Evolutionary conservation across 2,329 filamentous ascomycete species (phyloP).

Genomic region (Ophiocordyceps camponoti-rufipedis): DNA sequence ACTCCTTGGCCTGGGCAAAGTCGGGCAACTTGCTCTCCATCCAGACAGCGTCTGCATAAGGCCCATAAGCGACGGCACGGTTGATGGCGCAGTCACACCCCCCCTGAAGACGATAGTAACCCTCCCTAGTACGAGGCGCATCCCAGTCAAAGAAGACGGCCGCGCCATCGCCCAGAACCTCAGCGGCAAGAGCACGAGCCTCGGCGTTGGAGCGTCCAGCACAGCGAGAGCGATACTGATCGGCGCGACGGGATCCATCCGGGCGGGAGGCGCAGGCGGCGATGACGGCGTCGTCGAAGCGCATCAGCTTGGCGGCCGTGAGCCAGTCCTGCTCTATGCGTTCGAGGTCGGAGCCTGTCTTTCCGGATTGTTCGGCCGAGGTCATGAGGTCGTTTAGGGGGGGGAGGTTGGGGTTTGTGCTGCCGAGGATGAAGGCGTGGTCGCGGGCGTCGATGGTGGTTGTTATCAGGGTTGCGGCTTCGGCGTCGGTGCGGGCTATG

Average conservation of each 20-base stretch:
- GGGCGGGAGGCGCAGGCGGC: slow-evolving; percentile 59
- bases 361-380: slow-evolving; percentile 65
- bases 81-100: slow-evolving; percentile 85
- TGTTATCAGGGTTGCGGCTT: slow-evolving; percentile 92
- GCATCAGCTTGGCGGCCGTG: slow-evolving; percentile 58
- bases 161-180: slow-evolving; percentile 50
- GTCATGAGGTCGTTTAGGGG: slow-evolving; percentile 85
- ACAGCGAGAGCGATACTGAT: slow-evolving; percentile 56
- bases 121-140: slow-evolving; percentile 76
- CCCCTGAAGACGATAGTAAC: slow-evolving; percentile 83
- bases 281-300: slow-evolving; percentile 79
- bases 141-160: slow-evolving; percentile 85
- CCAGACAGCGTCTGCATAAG: slow-evolving; percentile 93
- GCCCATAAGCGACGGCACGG: slow-evolving; percentile 77
- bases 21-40: slow-evolving; percentile 98
- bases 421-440: slow-evolving; percentile 80
- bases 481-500: slow-evolving; percentile 88
- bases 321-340: slow-evolving; percentile 85
- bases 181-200: slow-evolving; percentile 60
- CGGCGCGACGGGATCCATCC: slow-evolving; percentile 30
- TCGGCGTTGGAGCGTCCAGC: slow-evolving; percentile 79
- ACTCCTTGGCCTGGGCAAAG: slow-evolving; percentile 78
- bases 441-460: slow-evolving; percentile 92
- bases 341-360: slow-evolving; percentile 65
- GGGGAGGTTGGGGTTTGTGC: slow-evolving; percentile 61